These are phyloP conservation scores for Blastocystis sp. DNA, from an alignment of 352 stramenopile species.

Conservation along the genomic window DNA sequence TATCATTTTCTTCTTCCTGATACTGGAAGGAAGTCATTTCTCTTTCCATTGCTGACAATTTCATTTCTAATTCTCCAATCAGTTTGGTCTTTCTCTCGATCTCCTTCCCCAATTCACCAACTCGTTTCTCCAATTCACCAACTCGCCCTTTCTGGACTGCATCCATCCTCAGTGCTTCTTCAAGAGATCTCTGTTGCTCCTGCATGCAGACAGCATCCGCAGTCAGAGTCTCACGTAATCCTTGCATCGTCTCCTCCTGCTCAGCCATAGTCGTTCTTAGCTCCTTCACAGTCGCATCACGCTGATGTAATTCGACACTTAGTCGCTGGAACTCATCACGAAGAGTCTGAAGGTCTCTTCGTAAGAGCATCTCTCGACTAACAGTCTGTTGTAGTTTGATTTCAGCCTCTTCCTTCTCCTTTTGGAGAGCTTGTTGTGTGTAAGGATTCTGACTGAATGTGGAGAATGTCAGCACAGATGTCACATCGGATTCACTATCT, in stretches of 20 bases:
- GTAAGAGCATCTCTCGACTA: not conserved
- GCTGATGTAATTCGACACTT: constrained; percentile 20
- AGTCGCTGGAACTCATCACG: not conserved
- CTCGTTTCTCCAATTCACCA: not conserved
- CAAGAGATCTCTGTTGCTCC: not conserved
- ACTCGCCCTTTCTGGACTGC: not conserved
- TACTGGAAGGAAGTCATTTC: not conserved
- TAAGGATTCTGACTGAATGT: constrained; percentile 42
- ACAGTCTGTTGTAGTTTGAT: constrained; percentile 4
- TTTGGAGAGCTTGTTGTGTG: constrained; percentile 18
- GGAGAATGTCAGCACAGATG: constrained; percentile 37
- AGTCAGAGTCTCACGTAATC: not conserved
- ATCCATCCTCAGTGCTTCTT: not conserved
- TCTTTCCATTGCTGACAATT: not conserved
- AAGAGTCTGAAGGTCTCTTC: not conserved
- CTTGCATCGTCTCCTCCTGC: not conserved
- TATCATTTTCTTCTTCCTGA: not conserved
- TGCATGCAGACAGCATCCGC: not conserved
- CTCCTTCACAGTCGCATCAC: not conserved
- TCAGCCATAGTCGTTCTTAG: not conserved
- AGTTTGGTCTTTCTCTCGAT: not conserved
- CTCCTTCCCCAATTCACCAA: not conserved
- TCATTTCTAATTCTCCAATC: not conserved
- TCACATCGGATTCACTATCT: not conserved
- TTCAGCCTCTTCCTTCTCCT: constrained; percentile 14